Conservation (phyloP, 768 basidiomycete genomes). For the Boletus reticulatus region DNA sequence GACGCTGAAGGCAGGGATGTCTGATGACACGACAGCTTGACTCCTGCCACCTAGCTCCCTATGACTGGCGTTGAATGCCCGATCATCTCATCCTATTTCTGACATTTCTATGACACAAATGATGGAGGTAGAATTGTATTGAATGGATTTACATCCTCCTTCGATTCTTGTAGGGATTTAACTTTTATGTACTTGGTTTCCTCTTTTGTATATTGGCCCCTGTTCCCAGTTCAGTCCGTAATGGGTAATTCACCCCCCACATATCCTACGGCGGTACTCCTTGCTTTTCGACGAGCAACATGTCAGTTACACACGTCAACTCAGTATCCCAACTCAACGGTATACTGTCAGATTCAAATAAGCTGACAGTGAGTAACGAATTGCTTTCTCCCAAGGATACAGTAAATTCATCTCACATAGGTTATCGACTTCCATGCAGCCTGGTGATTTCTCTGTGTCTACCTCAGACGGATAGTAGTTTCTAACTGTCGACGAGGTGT, state of each 20-base stretch:
- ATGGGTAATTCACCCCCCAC: background rate
- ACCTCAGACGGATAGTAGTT: background rate
- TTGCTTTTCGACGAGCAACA: conserved; percentile 16
- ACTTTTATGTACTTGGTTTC: too few species aligned
- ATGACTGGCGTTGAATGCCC: background rate
- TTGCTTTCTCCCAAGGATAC: background rate
- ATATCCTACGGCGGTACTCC: background rate
- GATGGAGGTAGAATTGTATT: conserved; percentile 3
- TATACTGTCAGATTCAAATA: conserved; percentile 58
- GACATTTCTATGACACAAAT: background rate
- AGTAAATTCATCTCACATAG: conserved; percentile 33
- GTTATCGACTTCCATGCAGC: conserved; percentile 87
- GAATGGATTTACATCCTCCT: background rate
- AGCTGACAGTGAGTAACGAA: conserved; percentile 52
- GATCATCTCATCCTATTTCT: background rate
- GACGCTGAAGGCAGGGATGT: background rate
- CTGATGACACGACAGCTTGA: background rate
- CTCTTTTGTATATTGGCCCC: too few species aligned
- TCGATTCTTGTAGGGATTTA: background rate
- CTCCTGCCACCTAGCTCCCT: too few species aligned
- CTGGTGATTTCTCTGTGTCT: conserved; percentile 48
- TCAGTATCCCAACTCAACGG: conserved; percentile 63
- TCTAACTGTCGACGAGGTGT: conserved; percentile 53
- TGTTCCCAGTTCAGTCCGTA: background rate
- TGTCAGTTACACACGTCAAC: conserved; percentile 62